phyloP scores from a whole-genome alignment of 192 early-diverging fungal species.

The Coemansia sp. region DNA sequence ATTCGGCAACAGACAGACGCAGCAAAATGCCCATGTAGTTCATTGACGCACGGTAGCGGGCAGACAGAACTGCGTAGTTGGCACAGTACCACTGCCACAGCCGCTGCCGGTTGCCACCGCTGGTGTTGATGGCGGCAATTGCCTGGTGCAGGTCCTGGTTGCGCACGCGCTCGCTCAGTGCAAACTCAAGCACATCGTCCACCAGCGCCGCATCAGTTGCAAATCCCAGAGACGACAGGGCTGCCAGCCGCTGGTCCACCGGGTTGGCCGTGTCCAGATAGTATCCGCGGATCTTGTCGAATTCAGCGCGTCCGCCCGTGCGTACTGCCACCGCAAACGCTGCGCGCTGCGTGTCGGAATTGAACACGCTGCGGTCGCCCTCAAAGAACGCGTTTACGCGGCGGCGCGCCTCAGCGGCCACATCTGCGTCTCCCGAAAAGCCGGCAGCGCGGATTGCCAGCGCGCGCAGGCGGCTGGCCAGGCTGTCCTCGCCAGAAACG shows the following conservation, averaged over 20 bases:
- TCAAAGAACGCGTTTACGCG: conserved; percentile 67
- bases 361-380: conserved; percentile 62
- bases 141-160: conserved; percentile 65
- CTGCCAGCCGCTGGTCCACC: conserved; percentile 67
- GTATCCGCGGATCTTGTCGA: conserved; percentile 64
- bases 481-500: conserved; percentile 66
- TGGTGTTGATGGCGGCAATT: conserved; percentile 53
- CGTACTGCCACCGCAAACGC: conserved; percentile 66
- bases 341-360: conserved; percentile 34
- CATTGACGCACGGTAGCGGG: conserved; percentile 65
- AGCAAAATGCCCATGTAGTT: conserved; percentile 65
- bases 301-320: conserved; percentile 59
- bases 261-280: conserved; percentile 59
- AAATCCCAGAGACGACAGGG: conserved; percentile 62
- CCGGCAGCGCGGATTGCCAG: conserved; percentile 74
- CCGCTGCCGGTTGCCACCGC: conserved; percentile 55
- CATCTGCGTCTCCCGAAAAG: conserved; percentile 59
- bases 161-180: conserved; percentile 65
- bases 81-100: conserved; percentile 68
- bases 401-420: conserved; percentile 63
- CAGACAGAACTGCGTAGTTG: conserved; percentile 59
- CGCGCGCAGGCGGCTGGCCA: conserved; percentile 70
- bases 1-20: conserved; percentile 62
- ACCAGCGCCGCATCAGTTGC: conserved; percentile 58
- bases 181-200: conserved; percentile 60